Base-by-base conservation (phyloP, 306 rosid species). In the Alnus rubra region DNA sequence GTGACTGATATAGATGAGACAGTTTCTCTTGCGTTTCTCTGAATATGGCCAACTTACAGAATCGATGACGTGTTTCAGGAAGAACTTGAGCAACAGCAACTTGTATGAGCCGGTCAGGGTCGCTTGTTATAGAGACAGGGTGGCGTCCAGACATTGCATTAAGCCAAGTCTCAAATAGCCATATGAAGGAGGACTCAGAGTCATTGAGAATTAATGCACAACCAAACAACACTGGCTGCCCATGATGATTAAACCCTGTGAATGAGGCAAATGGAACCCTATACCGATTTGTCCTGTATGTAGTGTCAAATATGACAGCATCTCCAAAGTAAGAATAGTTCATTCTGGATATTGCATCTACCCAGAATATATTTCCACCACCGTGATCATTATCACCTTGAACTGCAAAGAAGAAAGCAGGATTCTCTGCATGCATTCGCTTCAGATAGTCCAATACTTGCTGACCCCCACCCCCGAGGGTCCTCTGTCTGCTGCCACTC, bases 91-190 rank as follows among this genome's bases (percentile, higher is more conserved):
- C 79, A 79, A 92, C 92, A 70, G 92, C 88, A 75, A 80, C 93
- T 83, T 92, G 94, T 72, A 88, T 82, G 44, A 81, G 79, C 47
- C 88, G 88, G 64, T 92, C 97, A 50, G 89, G 87, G 71, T 90
- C 92, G 13, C 94, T 90, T 74, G 94, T 94, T 47, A 94, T 82
- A 76, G 97, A 92, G 79, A 88, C 84, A 64, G 97, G 98, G 62
- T 55, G 80, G 37, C 60, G 87, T 77, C 87, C 93, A 77, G 92
- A 83, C 98, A 93, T 89, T 56, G 97, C 90, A 58, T 91, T 85
- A 74, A 93, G 90, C 96, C 97, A 93, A 37, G 94, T 87, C 83
- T 85, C 89, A 76, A 93, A 84, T 10, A 93, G 88, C 97, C 98
- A 93, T 76, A 86, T 59, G 68, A 87, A 84, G 14, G 97, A 87